Base-by-base conservation (phyloP, 2,329 filamentous ascomycete genomes). In the Fusarium brevicatenulatum region DNA sequence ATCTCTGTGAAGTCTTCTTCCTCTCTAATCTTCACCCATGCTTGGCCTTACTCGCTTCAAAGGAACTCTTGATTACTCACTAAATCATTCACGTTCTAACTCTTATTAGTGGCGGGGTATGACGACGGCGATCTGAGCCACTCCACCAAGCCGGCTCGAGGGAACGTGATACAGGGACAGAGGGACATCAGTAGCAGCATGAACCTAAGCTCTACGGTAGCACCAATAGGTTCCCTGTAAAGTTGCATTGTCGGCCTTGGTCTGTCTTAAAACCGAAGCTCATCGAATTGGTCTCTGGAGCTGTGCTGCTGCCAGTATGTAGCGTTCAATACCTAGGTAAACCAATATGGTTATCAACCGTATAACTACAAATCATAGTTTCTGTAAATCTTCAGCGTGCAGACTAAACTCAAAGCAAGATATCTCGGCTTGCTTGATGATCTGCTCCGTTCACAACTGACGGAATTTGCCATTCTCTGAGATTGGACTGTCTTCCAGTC, bases 101-200 rank as follows among this genome's bases (percentile, higher is more conserved):
- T 63, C 10, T 55, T 52, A 49, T 55, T 52, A 49, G 74, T 72
- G 73, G 74, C 66, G 71, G 66, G 71, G 71, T 75, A 76, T 75
- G 71, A 76, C 71, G 71, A 76, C 40, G 73, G 65, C 37, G 65
- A 64, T 70, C 68, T 66, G 66, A 74, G 56, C 71, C 66, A 69
- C 63, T 76, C 71, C 66, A 70, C 71, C 62, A 54, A 43, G 47
- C 61, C 71, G 73, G 74, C 56, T 76, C 37, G 71, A 76, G 58
- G 74, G 73, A 76, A 74, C 65, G 64, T 65, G 66, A 69, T 58
- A 70, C 66, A 69, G 44, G 32, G 64, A 55, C 46, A 67, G 21
- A 68, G 42, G 57, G 59, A 55, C 49, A 52, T 47, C 34, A 34
- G 44, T n/a, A 63, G 19, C 56, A 47, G 30, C 40, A 36, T 28